Evolutionary conservation across 352 stramenopile species (phyloP), one percentile per base, ranked within the genome.

Genomic region (Globisporangium paroecandrum): DNA sequence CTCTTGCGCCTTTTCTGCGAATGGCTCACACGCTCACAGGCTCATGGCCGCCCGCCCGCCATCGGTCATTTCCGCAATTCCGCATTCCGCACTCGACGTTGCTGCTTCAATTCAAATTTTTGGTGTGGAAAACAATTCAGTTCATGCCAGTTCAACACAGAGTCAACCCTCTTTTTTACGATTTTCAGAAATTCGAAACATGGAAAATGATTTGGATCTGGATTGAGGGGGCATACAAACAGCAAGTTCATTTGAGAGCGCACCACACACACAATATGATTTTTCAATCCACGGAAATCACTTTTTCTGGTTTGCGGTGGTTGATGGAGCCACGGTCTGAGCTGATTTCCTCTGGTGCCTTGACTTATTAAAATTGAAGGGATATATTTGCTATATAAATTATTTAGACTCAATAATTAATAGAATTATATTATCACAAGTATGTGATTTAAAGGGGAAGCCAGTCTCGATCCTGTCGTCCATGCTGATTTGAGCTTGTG

Each of bases 401-500:
- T n/a, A 10, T 18, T 7, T 4, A 46, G 3, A 7, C 22, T 1
- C 53, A 24, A 36, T n/a, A 58, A 38, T 7, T 13, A 24, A 20
- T 59, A 41, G 4, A 7, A 60, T 41, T 20, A 9, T 4, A 6
- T 60, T 25, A 13, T 1, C 34, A 3, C 43, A 18, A 15, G 0
- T 29, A 27, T 29, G 2, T 5, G 1, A n/a, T 41, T 46, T 15
- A 20, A 46, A 46, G 27, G 55, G 54, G 27, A 59, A 59, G 24
- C 24, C 10, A 58, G 54, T 41, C 7, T 58, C 7, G n/a, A 29
- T 36, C 54, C 32, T 29, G 24, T 59, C 15, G 54, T 25, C 25
- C 24, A 46, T 22, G 20, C 55, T 61, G 55, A 61, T 61, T 61
- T 61, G 29, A n/a, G 54, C 54, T 22, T 59, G 54, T 43, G 27